Percentiles rank a stretch among this genome's conserved stretches.
phyloP scores from a whole-genome alignment of 768 basidiomycete genomes.

The Gelatoporia subvermispora region DNA sequence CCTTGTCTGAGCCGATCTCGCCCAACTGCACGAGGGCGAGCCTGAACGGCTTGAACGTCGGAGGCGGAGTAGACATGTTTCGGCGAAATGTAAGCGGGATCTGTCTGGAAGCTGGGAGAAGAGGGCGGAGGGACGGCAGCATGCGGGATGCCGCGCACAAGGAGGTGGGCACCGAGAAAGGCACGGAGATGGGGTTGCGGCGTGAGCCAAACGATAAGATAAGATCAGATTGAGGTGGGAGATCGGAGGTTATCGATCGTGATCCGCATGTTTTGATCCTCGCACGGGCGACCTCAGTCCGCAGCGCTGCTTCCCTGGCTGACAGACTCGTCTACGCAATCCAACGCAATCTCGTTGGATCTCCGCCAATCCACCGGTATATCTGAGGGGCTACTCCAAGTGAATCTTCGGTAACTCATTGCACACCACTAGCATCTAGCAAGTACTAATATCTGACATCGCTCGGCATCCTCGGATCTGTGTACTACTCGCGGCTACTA shows the following conservation, averaged over 20 bases:
- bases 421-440: no score
- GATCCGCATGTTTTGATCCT: background rate
- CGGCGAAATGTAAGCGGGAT: background rate
- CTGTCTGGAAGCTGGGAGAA: background rate
- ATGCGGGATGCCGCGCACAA: background rate
- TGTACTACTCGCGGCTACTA: no score
- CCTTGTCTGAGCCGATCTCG: slow-evolving; percentile 63
- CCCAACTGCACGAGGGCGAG: slow-evolving; percentile 91
- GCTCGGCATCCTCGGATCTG: no score
- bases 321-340: no score
- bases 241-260: background rate
- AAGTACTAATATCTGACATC: no score
- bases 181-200: background rate
- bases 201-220: background rate
- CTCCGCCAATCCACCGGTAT: no score
- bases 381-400: no score
- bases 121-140: background rate
- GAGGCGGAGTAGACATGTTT: slow-evolving; percentile 19
- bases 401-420: no score
- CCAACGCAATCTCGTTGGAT: no score
- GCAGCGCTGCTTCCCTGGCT: no score
- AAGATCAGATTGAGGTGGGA: background rate
- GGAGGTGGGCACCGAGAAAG: background rate
- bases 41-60: slow-evolving; percentile 65
- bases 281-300: background rate